Evolutionary conservation across 345 rosid species (phyloP).

Genomic region (Rhodamnia rubescens): DNA sequence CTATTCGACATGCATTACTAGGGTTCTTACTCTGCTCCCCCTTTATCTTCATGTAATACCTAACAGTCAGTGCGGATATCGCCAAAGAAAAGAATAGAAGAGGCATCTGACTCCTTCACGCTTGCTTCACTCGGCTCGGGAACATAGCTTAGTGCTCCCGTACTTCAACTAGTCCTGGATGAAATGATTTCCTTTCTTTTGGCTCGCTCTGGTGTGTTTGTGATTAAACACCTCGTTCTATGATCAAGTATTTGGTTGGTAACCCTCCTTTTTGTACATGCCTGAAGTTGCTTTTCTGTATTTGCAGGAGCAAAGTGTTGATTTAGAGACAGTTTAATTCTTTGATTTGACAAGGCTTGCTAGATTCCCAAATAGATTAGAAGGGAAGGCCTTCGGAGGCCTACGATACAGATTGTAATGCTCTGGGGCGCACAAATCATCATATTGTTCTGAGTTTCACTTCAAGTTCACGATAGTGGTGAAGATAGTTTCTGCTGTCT

Average conservation of each 20-base stretch:
- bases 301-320: slow-evolving; percentile 86
- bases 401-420: slow-evolving; percentile 23
- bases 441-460: not conserved
- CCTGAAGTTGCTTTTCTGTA: not conserved
- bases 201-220: not conserved
- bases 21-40: not conserved
- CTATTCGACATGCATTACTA: not conserved
- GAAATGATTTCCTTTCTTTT: not conserved
- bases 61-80: not conserved
- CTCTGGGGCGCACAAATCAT: slow-evolving; percentile 6
- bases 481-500: not conserved
- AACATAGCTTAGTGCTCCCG: no score
- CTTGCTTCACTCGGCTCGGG: no score
- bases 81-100: no score
- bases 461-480: not conserved
- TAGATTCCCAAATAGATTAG: slow-evolving; percentile 14
- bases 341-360: slow-evolving; percentile 2
- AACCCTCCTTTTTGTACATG: not conserved
- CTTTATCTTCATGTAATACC: not conserved
- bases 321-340: slow-evolving; percentile 28
- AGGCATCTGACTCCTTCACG: no score
- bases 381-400: slow-evolving; percentile 1
- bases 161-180: no score
- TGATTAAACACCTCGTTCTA: not conserved
- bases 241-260: not conserved